These are phyloP conservation scores for Dictyostelium intermedium DNA, from an alignment of 78 protist species.

Conservation along the genomic window DNA sequence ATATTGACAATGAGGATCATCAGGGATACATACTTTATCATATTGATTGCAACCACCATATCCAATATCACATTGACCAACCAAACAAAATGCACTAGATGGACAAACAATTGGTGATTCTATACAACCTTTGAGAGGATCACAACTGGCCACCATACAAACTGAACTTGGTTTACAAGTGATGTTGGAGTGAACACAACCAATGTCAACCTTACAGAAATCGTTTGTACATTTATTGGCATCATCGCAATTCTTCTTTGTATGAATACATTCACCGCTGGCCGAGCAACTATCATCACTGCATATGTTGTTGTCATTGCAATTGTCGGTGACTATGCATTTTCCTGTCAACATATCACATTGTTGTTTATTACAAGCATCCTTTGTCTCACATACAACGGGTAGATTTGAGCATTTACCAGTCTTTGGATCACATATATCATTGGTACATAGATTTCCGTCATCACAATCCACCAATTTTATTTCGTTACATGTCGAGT, in stretches of 20 bases:
- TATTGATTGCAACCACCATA: constrained; percentile 39
- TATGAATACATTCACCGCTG: not conserved
- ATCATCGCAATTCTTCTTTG: not conserved
- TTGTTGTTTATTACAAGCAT: constrained; percentile 1
- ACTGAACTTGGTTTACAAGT: not conserved
- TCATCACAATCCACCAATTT: not conserved
- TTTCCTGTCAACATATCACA: not conserved
- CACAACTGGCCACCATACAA: constrained; percentile 12
- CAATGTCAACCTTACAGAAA: constrained; percentile 22
- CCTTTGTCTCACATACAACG: not conserved
- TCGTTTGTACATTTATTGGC: constrained; percentile 23
- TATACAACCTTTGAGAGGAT: not conserved
- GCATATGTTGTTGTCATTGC: constrained; percentile 2
- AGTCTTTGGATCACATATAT: constrained; percentile 1
- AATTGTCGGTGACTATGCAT: not conserved
- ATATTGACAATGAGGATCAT: constrained; percentile 51
- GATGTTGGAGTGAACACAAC: not conserved
- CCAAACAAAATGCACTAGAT: constrained; percentile 13
- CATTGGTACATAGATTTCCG: constrained; percentile 13
- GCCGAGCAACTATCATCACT: constrained; percentile 51
- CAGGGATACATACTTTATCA: constrained; percentile 9
- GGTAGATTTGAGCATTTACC: not conserved
- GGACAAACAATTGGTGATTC: constrained; percentile 15
- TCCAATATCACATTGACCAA: constrained; percentile 2
- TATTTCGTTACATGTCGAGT: not conserved